Conservation (phyloP, 306 rosid species). For the Malus asiatica region DNA sequence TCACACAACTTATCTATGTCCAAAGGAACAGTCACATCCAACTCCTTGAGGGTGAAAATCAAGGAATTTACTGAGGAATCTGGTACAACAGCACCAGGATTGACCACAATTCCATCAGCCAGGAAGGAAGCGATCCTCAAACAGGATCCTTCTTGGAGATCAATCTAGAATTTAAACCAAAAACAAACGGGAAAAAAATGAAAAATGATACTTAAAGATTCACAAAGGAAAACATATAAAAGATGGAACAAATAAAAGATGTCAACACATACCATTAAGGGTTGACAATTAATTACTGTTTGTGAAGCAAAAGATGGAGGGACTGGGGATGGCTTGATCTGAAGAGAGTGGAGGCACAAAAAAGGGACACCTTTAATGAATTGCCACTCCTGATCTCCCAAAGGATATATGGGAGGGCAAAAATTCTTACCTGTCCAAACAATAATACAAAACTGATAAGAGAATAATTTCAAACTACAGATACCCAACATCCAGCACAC, state of each 20-base stretch:
- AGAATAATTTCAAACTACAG: conserved; percentile 14
- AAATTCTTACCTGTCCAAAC: conserved; percentile 63
- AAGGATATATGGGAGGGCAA: conserved; percentile 87
- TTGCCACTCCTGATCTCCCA: conserved; percentile 68
- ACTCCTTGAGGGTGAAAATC: conserved; percentile 53
- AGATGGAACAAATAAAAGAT: not conserved
- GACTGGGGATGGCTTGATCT: conserved; percentile 74
- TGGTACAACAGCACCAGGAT: conserved; percentile 75
- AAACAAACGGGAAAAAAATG: not conserved
- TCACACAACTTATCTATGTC: conserved; percentile 26
- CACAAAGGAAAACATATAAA: not conserved
- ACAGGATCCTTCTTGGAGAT: conserved; percentile 89
- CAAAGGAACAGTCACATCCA: conserved; percentile 71
- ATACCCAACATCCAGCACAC: not conserved
- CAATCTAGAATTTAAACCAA: conserved; percentile 43
- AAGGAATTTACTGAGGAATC: conserved; percentile 78
- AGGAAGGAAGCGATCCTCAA: conserved; percentile 86
- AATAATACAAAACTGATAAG: conserved; percentile 22
- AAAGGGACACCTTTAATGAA: conserved; percentile 58
- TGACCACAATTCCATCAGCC: conserved; percentile 79
- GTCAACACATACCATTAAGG: conserved; percentile 59
- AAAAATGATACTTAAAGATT: conserved; percentile 10
- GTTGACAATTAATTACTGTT: conserved; percentile 84
- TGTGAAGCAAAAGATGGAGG: conserved; percentile 87
- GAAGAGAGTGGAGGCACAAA: conserved; percentile 70